Base-by-base conservation (phyloP, 371 early-diverging fungal genomes). In the Capillidium heterosporum region DNA sequence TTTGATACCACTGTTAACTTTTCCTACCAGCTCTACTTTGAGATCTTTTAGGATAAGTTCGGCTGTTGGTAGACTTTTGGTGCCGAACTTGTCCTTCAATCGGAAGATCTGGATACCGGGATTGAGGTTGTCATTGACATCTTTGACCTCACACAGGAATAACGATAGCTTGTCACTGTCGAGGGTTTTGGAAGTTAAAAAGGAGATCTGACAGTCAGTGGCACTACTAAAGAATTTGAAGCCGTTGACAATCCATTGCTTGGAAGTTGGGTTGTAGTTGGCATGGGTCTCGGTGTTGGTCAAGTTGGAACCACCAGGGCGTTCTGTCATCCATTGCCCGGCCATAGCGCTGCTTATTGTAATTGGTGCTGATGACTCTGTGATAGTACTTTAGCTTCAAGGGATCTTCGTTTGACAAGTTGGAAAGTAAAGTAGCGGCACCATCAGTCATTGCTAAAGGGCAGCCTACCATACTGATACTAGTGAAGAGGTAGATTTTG, bases 281-380 rank as follows among this genome's bases (percentile, higher is more conserved):
- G 82, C 80, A 31, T 65, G 64, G 0, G 82, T 78, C 60, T 81
- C 78, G 48, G 73, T 71, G 0, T 61, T 64, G 1, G 65, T 69
- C 7, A 82, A 75, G 58, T 80, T 77, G 24, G 72, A 71, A 29
- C 84, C 82, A 41, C 82, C 81, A 4, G 80, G 78, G 5, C 81
- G 67, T 57, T 84, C 84, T 0, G 82, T 84, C 84, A 82, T 84
- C 82, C 81, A 82, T 59, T 84, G 84, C 2, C 82, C 82, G 49
- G 73, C 74, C 8, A 79, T 81, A 70, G 76, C 74, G 50, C 78
- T 76, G 26, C 32, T 8, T 2, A 56, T 59, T 7, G 81, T 80
- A 57, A 81, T 77, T 10, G 81, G 76, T 32, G 73, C 59, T 2
- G 58, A 73, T 27, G 80, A 59, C 1, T 67, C 68, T 17, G 60